Conservation (phyloP, 805 yeast genomes). For the Lipomyces orientalis region DNA sequence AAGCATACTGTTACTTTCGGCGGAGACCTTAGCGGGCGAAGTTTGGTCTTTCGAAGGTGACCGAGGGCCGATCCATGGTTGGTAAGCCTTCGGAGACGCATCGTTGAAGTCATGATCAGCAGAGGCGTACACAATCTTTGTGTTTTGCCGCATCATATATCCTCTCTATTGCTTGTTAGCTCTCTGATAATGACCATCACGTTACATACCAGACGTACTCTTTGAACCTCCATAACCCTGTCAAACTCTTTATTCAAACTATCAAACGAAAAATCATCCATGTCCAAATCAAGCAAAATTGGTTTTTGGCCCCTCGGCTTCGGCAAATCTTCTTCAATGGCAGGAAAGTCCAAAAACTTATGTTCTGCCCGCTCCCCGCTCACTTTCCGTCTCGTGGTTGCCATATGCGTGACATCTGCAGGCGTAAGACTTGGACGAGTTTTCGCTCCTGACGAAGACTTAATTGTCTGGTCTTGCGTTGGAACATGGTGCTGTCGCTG, state of each 20-base stretch:
- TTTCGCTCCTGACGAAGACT: constrained; percentile 25
- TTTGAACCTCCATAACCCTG: constrained; percentile 28
- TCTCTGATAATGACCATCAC: neutral
- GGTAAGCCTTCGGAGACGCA: constrained; percentile 10
- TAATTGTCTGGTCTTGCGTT: constrained; percentile 22
- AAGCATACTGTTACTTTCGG: neutral
- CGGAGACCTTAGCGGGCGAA: constrained; percentile 1
- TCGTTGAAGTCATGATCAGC: constrained; percentile 24
- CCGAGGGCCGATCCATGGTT: constrained; percentile 9
- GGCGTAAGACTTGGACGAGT: constrained; percentile 35
- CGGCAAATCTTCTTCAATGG: constrained; percentile 10
- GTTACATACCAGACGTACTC: constrained; percentile 10
- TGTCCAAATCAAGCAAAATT: constrained; percentile 24
- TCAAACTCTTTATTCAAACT: constrained; percentile 31
- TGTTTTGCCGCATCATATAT: constrained; percentile 33
- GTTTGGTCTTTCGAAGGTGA: neutral
- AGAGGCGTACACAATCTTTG: constrained; percentile 28
- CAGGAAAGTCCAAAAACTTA: constrained; percentile 21
- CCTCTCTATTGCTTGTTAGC: constrained; percentile 25
- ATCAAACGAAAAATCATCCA: constrained; percentile 26
- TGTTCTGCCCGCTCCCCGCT: constrained; percentile 20
- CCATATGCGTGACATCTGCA: constrained; percentile 22
- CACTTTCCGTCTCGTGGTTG: constrained; percentile 21
- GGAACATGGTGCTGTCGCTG: constrained; percentile 1
- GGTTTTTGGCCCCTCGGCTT: neutral